Conservation (phyloP, 768 basidiomycete genomes). For the Tephrocybe rancida region DNA sequence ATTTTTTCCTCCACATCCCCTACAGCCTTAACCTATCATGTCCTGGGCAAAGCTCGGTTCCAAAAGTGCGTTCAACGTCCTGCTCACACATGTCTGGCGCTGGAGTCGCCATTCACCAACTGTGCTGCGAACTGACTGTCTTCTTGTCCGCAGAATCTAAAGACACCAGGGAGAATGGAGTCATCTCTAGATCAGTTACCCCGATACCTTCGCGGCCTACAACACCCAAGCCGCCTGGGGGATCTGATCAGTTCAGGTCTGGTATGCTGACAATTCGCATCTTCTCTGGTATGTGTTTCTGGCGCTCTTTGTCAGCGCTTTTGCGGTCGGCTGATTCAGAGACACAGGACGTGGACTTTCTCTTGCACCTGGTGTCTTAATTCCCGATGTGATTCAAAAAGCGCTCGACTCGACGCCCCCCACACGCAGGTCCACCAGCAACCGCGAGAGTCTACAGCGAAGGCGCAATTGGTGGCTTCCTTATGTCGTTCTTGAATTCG, state of each 20-base stretch:
- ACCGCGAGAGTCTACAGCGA: conserved; percentile 90
- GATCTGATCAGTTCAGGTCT: conserved; percentile 70
- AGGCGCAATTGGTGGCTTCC: conserved; percentile 97
- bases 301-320: background rate
- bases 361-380: conserved; percentile 73
- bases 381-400: conserved; percentile 85
- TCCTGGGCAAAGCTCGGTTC: conserved; percentile 55
- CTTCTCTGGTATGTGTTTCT: conserved; percentile 71
- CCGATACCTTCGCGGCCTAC: conserved; percentile 83
- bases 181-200: conserved; percentile 76
- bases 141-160: conserved; percentile 53
- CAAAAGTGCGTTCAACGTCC: conserved; percentile 37
- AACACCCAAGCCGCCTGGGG: conserved; percentile 64
- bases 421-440: conserved; percentile 60
- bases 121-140: conserved; percentile 5
- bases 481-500: conserved; percentile 96
- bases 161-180: conserved; percentile 70
- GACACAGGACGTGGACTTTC: conserved; percentile 73
- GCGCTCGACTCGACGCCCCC: conserved; percentile 69
- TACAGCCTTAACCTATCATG: conserved; percentile 33
- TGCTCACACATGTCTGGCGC: conserved; percentile 5
- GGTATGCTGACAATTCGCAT: conserved; percentile 96
- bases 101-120: background rate
- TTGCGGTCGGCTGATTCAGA: background rate
- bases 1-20: conserved; percentile 14